phyloP scores from a whole-genome alignment of 495 filamentous ascomycete species.

The Aspergillus bertholletiae region DNA sequence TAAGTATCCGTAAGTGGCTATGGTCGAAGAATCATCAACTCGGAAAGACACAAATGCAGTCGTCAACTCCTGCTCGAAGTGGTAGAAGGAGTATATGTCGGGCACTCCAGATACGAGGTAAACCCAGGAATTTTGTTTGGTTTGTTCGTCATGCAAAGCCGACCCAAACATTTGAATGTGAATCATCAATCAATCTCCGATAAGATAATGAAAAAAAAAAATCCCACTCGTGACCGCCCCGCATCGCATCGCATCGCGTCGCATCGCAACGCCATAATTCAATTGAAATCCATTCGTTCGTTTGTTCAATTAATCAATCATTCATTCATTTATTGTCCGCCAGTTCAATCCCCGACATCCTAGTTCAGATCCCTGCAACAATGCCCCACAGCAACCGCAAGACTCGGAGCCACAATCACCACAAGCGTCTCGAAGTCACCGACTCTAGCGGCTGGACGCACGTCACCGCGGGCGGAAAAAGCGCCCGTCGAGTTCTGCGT shows the following conservation, averaged over 20 bases:
- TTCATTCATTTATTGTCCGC: background rate
- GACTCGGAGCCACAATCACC: slow-evolving; percentile 21
- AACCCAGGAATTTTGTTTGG: no score
- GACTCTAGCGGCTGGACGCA: slow-evolving; percentile 56
- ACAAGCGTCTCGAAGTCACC: slow-evolving; percentile 46
- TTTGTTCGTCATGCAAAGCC: no score
- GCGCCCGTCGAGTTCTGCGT: slow-evolving; percentile 18
- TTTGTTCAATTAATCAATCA: background rate
- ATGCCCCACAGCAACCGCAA: slow-evolving; percentile 51
- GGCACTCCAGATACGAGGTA: no score
- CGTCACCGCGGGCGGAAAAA: slow-evolving; percentile 34
- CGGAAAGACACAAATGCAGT: no score
- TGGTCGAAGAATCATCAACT: no score
- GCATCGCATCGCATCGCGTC: background rate
- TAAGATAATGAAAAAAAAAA: background rate
- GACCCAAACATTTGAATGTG: no score
- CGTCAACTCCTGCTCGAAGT: no score
- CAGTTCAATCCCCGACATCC: background rate
- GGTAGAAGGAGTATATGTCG: no score
- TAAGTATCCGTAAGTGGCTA: no score
- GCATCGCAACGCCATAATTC: no score
- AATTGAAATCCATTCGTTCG: background rate
- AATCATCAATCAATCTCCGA: background rate
- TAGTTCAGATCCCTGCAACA: slow-evolving; percentile 1
- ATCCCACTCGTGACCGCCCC: slow-evolving; percentile 1